A percentile compares a stretch with the other conserved stretches of the same genome.
Evolutionary conservation across 768 basidiomycete species (phyloP).

Genomic region (Mycena leptocephala): DNA sequence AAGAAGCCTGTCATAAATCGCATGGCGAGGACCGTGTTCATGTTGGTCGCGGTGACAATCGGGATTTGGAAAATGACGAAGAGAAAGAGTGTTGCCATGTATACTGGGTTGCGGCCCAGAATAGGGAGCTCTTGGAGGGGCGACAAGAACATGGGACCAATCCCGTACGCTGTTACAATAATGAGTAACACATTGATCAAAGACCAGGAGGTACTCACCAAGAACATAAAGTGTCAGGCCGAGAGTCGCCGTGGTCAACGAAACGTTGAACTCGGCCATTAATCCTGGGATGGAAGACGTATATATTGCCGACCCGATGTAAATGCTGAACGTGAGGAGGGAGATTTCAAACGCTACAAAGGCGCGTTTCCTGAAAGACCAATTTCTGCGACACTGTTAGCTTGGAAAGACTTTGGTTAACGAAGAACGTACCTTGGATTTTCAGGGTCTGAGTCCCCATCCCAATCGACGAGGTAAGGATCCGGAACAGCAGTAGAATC

Average conservation of each 20-base stretch:
- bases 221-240: slow-evolving; percentile 47
- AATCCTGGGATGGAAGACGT: slow-evolving; percentile 46
- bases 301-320: slow-evolving; percentile 54
- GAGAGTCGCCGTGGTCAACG: slow-evolving; percentile 45
- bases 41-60: slow-evolving; percentile 48
- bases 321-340: slow-evolving; percentile 51
- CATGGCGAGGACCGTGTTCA: slow-evolving; percentile 48
- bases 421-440: slow-evolving; percentile 40
- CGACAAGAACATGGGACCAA: slow-evolving; percentile 46
- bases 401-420: not conserved
- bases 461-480: slow-evolving; percentile 44
- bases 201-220: slow-evolving; percentile 29
- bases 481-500: slow-evolving; percentile 29
- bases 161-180: slow-evolving; percentile 27
- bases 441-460: slow-evolving; percentile 46
- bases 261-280: slow-evolving; percentile 45
- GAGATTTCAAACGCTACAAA: slow-evolving; percentile 52
- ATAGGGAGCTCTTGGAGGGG: slow-evolving; percentile 33
- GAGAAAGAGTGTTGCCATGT: slow-evolving; percentile 41
- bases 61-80: slow-evolving; percentile 53
- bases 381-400: slow-evolving; percentile 41
- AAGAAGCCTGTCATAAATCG: slow-evolving; percentile 53
- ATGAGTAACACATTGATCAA: not conserved
- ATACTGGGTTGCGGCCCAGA: slow-evolving; percentile 21
- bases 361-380: slow-evolving; percentile 46